These are phyloP conservation scores for Neurospora sp. DNA, from an alignment of 2,329 filamentous ascomycete species.

Conservation along the genomic window DNA sequence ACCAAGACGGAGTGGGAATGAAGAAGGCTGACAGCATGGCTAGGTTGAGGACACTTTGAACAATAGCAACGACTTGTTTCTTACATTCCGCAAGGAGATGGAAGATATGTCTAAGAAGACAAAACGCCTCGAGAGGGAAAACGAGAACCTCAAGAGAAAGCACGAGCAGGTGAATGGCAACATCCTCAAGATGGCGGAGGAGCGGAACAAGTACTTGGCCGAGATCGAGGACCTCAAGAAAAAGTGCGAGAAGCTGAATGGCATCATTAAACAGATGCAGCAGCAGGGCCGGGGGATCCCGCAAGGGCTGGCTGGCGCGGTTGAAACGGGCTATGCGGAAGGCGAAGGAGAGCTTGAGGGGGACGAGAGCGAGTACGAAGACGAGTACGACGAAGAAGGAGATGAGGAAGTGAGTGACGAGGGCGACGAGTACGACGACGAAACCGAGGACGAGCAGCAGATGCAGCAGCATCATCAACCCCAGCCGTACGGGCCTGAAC, in stretches of 20 bases:
- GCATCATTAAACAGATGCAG: conserved; percentile 93
- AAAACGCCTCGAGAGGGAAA: conserved; percentile 92
- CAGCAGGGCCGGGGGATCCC: conserved; percentile 74
- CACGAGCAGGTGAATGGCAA: conserved; percentile 90
- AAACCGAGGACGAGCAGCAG: conserved; percentile 25
- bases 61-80: conserved; percentile 94
- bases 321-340: conserved; percentile 54
- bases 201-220: conserved; percentile 66
- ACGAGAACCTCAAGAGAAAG: conserved; percentile 80
- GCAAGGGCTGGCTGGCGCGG: conserved; percentile 44
- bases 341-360: conserved; percentile 53
- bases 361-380: conserved; percentile 56
- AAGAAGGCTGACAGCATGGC: conserved; percentile 21
- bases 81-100: conserved; percentile 98
- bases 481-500: conserved; percentile 38
- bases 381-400: conserved; percentile 44
- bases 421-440: conserved; percentile 24
- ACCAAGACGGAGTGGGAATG: background rate
- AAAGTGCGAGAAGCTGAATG: conserved; percentile 85
- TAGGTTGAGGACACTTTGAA: conserved; percentile 98
- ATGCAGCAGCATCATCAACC: conserved; percentile 22
- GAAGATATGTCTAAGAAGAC: conserved; percentile 99
- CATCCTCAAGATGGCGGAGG: conserved; percentile 94
- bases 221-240: conserved; percentile 71
- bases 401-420: conserved; percentile 35